Percentiles rank a stretch among this genome's conserved stretches.
Evolutionary conservation across 495 filamentous ascomycete genomes (phyloP).

Genomic region (Geopyxis carbonaria): DNA sequence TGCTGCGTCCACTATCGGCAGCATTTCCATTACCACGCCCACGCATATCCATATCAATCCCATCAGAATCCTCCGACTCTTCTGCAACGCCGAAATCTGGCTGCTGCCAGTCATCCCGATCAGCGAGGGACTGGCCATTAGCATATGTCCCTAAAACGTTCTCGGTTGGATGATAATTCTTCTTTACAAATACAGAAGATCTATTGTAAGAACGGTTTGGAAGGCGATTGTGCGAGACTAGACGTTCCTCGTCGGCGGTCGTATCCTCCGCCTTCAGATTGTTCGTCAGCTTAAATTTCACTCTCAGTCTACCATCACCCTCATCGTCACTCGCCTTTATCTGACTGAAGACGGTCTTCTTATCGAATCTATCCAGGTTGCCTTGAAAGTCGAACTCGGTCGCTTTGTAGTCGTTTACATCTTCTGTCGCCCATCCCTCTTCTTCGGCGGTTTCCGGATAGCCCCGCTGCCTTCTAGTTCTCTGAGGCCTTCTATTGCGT

Average conservation of each 20-base stretch:
- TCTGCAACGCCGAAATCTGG: constrained; percentile 34
- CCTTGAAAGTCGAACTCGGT: constrained; percentile 83
- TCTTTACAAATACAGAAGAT: too few species aligned
- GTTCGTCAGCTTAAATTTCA: constrained; percentile 1
- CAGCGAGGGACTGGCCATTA: constrained; percentile 19
- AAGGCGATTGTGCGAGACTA: constrained; percentile 75
- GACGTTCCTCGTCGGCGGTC: constrained; percentile 69
- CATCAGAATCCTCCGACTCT: constrained; percentile 50
- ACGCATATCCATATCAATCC: constrained; percentile 29
- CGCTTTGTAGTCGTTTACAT: constrained; percentile 93
- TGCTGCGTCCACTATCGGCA: constrained; percentile 39
- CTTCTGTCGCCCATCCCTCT: constrained; percentile 91
- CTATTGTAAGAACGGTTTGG: constrained; percentile 54
- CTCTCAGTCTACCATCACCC: too few species aligned
- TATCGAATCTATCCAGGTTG: constrained; percentile 85
- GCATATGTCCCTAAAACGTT: constrained; percentile 58
- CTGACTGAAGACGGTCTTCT: constrained; percentile 70
- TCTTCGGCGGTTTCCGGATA: constrained; percentile 38
- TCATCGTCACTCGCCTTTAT: constrained; percentile 38
- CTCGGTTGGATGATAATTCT: constrained; percentile 81
- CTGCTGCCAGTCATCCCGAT: constrained; percentile 25
- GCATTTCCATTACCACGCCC: constrained; percentile 36
- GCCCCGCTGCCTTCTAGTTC: constrained; percentile 39
- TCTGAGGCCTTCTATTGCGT: constrained; percentile 31
- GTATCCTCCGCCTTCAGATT: constrained; percentile 49